phyloP scores from a whole-genome alignment of 129 eudicot genomes.

The Apium graveolens region DNA sequence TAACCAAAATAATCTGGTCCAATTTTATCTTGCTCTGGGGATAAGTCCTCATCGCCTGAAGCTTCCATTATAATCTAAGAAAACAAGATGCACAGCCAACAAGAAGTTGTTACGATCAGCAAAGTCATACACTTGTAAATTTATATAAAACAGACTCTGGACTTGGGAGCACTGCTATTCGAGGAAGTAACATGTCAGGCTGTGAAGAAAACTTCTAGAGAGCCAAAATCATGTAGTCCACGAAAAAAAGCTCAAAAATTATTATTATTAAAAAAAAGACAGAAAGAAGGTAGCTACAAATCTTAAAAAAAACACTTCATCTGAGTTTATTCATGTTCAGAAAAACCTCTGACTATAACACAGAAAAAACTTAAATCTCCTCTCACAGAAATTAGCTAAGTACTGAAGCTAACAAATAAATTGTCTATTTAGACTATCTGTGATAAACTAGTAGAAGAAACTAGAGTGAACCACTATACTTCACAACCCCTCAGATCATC shows the following conservation, averaged over 20 bases:
- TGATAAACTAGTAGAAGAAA: not conserved
- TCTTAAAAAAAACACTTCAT: not conserved
- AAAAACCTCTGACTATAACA: not conserved
- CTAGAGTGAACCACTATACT: not conserved
- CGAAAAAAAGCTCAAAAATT: not conserved
- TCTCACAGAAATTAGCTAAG: not conserved
- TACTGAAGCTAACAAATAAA: not conserved
- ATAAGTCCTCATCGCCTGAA: constrained; percentile 22
- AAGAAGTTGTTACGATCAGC: not conserved
- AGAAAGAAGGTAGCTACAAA: not conserved
- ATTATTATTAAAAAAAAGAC: not conserved
- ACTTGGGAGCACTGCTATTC: not conserved
- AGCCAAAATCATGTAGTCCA: not conserved
- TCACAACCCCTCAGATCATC: not conserved
- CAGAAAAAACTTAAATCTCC: not conserved
- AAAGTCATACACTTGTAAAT: not conserved
- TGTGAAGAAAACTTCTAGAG: not conserved
- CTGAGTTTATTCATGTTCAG: not conserved
- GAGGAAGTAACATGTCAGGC: not conserved
- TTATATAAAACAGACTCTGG: not conserved
- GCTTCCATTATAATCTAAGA: constrained; percentile 26
- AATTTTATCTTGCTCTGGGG: constrained; percentile 13
- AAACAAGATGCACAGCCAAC: not conserved
- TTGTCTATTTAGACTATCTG: not conserved
- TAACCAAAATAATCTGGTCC: constrained; percentile 71